Base-by-base conservation (phyloP, 2,329 filamentous ascomycete genomes). In the Botrytis deweyae region DNA sequence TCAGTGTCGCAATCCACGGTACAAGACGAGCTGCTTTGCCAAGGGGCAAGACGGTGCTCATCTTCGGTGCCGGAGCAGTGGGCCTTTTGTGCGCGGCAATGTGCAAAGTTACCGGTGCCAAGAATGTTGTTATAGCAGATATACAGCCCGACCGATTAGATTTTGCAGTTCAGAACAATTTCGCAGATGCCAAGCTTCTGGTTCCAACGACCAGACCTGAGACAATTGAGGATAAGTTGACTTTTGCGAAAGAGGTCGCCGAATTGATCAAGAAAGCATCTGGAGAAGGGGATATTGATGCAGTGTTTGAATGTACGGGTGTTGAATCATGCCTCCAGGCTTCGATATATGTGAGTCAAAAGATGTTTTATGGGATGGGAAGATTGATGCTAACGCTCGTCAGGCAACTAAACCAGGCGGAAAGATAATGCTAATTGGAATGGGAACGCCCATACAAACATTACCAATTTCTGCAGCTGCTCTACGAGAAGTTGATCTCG, bases 51-150 rank as follows among this genome's bases (percentile, higher is more conserved):
- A 90, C 93, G 1, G 91, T 97, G 62, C 86, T 98, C 59, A 89
- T 98, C 76, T 97, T 95, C 80, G 95, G 96, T 75, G 96, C 96
- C 3, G 96, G 95, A 0, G 95, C 96, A 58, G 98, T 98, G 79
- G 96, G 95, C 52, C 87, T 98, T 74, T 75, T 82, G 20, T 80
- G 78, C 62, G 81, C 81, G 18, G 81, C 80, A 14, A 80, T 81
- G 77, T 74, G 73, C 61, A 81, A 80, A 75, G 95, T 95, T 0
- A 93, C 93, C 0, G 95, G 95, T 52, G 95, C 95, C 4, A 93
- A 92, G 76, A 94, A 94, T 20, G 89, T 98, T 74, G 92, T 97
- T 77, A 94, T 98, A 81, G 98, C 95, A 14, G 96, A 98, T 82
- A 97, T 98, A 80, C 94, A 97, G 81, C 91, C 93, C 79, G 92